Evolutionary conservation across 208 protist genomes (phyloP), one percentile per base, ranked within the genome.

Genomic region (Crithidia fasciculata): DNA sequence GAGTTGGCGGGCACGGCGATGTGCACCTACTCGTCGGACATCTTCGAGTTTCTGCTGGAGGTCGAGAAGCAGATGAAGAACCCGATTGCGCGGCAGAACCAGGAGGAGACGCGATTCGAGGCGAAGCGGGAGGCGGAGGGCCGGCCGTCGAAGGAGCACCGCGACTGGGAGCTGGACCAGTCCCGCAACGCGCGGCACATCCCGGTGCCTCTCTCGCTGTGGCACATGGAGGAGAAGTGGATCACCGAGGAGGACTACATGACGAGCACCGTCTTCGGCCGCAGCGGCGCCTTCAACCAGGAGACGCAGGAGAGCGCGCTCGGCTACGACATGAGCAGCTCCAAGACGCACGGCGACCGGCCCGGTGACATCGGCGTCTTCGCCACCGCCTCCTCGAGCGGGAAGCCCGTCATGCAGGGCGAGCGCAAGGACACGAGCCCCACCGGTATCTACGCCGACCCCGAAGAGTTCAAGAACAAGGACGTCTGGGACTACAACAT

Each of bases 191-290:
- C 92, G 8, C 85, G 92, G 15, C 92, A 95, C 84, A 93, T 97
- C 55, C 85, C 86, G 10, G 90, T 92, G n/a, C 92, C 90, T 3
- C 60, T 78, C 9, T 95, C 92, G 36, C 74, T 97, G 18, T 97
- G 90, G 89, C 87, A 95, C 72, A 95, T 97, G 90, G 90, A 97
- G 72, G 85, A 97, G 81, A 93, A 88, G 59, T 95, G 88, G 92
- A 80, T 97, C 60, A 94, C 90, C 13, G 92, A 95, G 78, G 90
- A 97, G 80, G 90, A 95, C 75, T 89, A 89, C 66, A 93, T 95
- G 88, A 93, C 84, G 6, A 83, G 78, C 63, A 47, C 76, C 19
- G 87, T 95, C 28, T 97, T 94, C 77, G 92, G 92, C 53, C 86
- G 87, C 58, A 90, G 83, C 70, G 92, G 92, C 7, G 76, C 83